Percentiles rank a stretch among this genome's conserved stretches.
phyloP scores from a whole-genome alignment of 768 basidiomycete genomes.

The Rhodotorula sphaerocarpa region DNA sequence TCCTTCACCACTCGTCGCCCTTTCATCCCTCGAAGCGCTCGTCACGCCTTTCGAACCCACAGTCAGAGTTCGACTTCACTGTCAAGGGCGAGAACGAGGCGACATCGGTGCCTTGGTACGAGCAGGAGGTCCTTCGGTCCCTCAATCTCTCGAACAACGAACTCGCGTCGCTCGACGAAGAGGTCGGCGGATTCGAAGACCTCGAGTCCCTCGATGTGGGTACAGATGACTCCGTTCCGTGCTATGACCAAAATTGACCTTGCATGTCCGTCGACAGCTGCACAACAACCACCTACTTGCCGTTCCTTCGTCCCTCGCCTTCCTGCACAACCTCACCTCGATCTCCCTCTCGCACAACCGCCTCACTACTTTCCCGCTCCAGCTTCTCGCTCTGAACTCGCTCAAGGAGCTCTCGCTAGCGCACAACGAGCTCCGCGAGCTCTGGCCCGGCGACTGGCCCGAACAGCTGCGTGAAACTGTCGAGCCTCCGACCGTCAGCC shows the following conservation, averaged over 20 bases:
- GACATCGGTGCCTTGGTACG: constrained; percentile 19
- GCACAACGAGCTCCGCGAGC: constrained; percentile 7
- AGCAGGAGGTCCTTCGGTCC: constrained; percentile 12
- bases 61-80: not conserved
- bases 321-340: constrained; percentile 20
- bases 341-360: constrained; percentile 20
- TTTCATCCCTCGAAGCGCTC: constrained; percentile 16
- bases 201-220: constrained; percentile 24
- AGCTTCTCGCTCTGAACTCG: constrained; percentile 9
- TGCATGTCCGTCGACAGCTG: not conserved
- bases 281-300: constrained; percentile 16
- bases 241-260: not conserved
- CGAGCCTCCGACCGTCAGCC: constrained; percentile 4
- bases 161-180: constrained; percentile 5
- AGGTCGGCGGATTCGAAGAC: constrained; percentile 24
- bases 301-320: constrained; percentile 10
- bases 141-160: constrained; percentile 26
- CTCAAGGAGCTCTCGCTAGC: constrained; percentile 25
- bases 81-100: not conserved
- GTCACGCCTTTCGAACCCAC: not conserved
- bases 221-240: not conserved
- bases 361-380: constrained; percentile 10
- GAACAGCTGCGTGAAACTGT: not conserved
- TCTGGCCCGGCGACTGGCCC: constrained; percentile 21
- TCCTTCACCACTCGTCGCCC: constrained; percentile 10